Evolutionary conservation across 495 filamentous ascomycete genomes (phyloP), one percentile per base, ranked within the genome.

Genomic region (Entonaema liquescens): DNA sequence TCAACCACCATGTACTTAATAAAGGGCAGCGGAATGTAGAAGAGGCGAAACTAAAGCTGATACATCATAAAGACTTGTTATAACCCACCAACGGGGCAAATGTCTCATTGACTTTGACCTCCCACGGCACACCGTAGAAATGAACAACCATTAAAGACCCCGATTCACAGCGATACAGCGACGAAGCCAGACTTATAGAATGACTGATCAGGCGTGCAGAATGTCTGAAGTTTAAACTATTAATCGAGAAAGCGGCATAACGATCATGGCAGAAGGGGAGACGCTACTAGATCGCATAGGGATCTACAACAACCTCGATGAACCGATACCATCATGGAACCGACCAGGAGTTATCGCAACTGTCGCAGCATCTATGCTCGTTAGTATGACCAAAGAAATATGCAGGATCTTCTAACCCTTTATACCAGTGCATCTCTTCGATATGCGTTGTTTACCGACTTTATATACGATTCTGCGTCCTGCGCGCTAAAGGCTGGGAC

Each of bases 361-460:
- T 4, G 56, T 65, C 19, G 19, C 68, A 2, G 56, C 57, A 0
- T 65, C 68, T 13, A 65, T 70, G 68, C 38, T 65, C 3, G 68
- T 70, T 36, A 57, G 57, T 65, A 26, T 9, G 6, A 17, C 23
- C 1, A 7, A 13, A 31, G 2, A 1, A 12, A 29, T 12, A 6
- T 0, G 12, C 9, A 6, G 4, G 5, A 3, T 40, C 56, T 65
- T 57, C 61, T 70, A 50, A 70, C 62, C 8, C 17, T 12, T 19
- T 54, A 12, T 15, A 6, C 29, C 36, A 77, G 77, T 67, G 59
- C 8, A n/a, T 79, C 15, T 79, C 77, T 36, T 76, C 72, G 38
- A 61, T 79, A 1, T 79, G 74, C 53, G 75, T 77, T 15, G 19
- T 65, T 11, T 64, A 72, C 13, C 68, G 77, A 35, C 70, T 79